Conservation (phyloP, 2,329 filamentous ascomycete genomes). For the Pseudogymnoascus sp. region DNA sequence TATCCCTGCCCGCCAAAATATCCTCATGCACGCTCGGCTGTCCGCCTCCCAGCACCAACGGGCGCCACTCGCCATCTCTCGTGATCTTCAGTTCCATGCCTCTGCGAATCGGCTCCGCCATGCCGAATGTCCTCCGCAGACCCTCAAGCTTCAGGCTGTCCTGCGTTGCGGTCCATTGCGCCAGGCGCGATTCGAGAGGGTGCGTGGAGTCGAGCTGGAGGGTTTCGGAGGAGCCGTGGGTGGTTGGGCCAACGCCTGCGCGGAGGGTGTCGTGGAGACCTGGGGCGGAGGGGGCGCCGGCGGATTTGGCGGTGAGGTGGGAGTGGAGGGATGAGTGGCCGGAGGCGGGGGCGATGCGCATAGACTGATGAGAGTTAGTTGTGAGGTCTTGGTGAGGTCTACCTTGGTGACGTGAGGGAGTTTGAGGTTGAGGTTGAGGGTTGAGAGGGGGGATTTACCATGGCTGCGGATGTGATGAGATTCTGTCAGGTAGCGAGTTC, state of each 20-base stretch:
- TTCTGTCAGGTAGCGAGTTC: background rate
- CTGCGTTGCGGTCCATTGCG: conserved; percentile 85
- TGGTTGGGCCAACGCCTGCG: conserved; percentile 64
- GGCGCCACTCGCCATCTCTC: conserved; percentile 71
- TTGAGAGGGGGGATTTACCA: conserved; percentile 37
- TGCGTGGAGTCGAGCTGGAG: conserved; percentile 56
- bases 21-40: conserved; percentile 70
- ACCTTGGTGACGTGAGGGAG: background rate
- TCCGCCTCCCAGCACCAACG: conserved; percentile 56
- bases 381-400: conserved; percentile 8
- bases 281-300: conserved; percentile 79
- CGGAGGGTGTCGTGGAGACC: conserved; percentile 92
- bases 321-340: conserved; percentile 59
- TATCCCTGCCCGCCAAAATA: conserved; percentile 73
- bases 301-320: conserved; percentile 50
- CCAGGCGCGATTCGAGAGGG: conserved; percentile 85
- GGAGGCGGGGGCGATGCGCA: conserved; percentile 77
- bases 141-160: conserved; percentile 81
- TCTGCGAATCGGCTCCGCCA: conserved; percentile 84
- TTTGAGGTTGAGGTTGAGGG: background rate
- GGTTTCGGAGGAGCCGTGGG: conserved; percentile 37
- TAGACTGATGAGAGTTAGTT: conserved; percentile 50
- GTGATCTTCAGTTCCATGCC: conserved; percentile 95
- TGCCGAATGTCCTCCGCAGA: conserved; percentile 79
- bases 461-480: conserved; percentile 32